Conservation (phyloP, 352 stramenopile genomes). For the Phytophthora pisi region DNA sequence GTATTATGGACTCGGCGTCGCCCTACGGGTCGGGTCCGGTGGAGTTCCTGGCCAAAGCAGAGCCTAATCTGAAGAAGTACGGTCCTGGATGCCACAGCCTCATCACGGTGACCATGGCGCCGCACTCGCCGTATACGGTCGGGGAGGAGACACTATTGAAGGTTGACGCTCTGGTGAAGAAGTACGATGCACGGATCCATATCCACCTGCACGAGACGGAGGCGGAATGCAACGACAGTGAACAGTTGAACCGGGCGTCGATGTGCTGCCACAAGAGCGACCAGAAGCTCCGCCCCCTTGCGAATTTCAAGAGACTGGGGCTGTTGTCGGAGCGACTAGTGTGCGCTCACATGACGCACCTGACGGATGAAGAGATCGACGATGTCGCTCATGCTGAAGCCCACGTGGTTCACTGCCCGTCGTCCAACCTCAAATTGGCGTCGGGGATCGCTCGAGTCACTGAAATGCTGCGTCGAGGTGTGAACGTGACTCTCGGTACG, state of each 20-base stretch:
- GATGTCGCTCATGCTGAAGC: constrained; percentile 48
- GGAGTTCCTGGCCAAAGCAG: constrained; percentile 73
- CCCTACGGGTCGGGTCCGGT: constrained; percentile 52
- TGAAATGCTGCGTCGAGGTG: constrained; percentile 66
- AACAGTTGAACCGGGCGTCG: constrained; percentile 53
- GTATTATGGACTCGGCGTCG: constrained; percentile 70
- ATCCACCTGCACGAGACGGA: constrained; percentile 85
- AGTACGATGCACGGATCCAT: constrained; percentile 67
- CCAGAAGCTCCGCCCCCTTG: constrained; percentile 61
- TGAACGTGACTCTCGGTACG: constrained; percentile 86
- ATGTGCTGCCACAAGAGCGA: constrained; percentile 78
- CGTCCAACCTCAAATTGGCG: constrained; percentile 88
- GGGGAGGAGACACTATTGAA: constrained; percentile 58
- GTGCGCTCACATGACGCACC: constrained; percentile 75
- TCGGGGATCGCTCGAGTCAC: constrained; percentile 77
- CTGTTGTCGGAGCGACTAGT: constrained; percentile 66
- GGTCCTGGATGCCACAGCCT: constrained; percentile 41
- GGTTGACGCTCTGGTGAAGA: constrained; percentile 39
- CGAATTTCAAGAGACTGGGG: constrained; percentile 76
- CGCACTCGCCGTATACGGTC: constrained; percentile 84
- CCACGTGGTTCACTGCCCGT: constrained; percentile 85
- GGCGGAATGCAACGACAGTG: constrained; percentile 75
- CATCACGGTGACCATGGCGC: constrained; percentile 57
- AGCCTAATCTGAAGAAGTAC: constrained; percentile 60
- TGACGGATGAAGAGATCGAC: constrained; percentile 83